Evolutionary conservation across 129 eudicot species (phyloP), one percentile per base, ranked within the genome.

Genomic region (Apium graveolens): DNA sequence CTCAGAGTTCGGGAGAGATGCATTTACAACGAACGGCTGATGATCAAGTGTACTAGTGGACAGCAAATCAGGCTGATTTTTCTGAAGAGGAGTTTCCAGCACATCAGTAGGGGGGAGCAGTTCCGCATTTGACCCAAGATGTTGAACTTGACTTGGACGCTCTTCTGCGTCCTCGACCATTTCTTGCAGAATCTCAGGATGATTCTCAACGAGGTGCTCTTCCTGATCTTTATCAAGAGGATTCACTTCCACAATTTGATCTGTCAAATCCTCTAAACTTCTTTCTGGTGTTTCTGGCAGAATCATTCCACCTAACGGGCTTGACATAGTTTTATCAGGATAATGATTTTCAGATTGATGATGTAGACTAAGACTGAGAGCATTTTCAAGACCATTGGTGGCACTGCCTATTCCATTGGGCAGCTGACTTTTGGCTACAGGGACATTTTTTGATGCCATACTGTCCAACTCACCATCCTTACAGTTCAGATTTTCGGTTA

Each of bases 281-380:
- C 65, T 69, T 81, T 83, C 86, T 49, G 81, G 78, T 76, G 76
- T 81, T 71, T 76, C 81, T 32, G 74, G 43, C 34, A 55, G 81
- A 77, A 29, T 27, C 63, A 76, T 81, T 86, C 66, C 81, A 71
- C 62, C 31, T 20, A 26, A 77, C 13, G 37, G 46, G 41, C 72
- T 73, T 5, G 73, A 63, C 70, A 20, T 27, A 18, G 12, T 53
- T 78, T 75, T 76, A 78, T 68, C 81, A 57, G 78, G 49, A 76
- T 32, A 63, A 39, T 79, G 85, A 39, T 79, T 81, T 21, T 57
- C 87, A 32, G 85, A 60, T 17, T 80, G 60, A 76, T 79, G 60
- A 76, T 79, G 80, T 29, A 55, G 82, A 3, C 83, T 65, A 21
- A 60, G n/a, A 45, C 78, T 57, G 78, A 74, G 83, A 38, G 68